phyloP scores from a whole-genome alignment of 306 rosid genomes.

The Cucurbita argyrosperma region DNA sequence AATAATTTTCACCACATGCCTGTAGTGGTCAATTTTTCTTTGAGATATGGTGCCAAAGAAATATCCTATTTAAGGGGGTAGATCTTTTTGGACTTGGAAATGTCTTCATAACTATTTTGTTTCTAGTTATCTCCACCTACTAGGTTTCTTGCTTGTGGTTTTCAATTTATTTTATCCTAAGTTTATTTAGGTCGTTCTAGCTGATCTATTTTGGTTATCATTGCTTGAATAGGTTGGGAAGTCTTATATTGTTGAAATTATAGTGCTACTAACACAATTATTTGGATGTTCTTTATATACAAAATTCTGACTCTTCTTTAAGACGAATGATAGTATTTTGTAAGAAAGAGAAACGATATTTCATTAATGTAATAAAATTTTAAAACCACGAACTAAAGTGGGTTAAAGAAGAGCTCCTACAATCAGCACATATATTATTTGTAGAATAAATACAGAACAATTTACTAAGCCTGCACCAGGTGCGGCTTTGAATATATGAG shows the following conservation, averaged over 20 bases:
- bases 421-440: not conserved
- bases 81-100: not conserved
- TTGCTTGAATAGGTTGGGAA: not conserved
- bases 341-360: no score
- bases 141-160: not conserved
- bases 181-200: not conserved
- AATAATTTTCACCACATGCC: not conserved
- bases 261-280: not conserved
- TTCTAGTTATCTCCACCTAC: not conserved
- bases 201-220: not conserved
- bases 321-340: no score
- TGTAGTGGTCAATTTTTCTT: not conserved
- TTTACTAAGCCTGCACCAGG: not conserved
- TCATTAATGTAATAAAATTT: no score
- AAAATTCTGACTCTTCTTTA: no score
- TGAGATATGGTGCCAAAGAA: not conserved
- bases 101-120: not conserved
- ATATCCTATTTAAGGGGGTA: not conserved
- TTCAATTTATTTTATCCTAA: not conserved
- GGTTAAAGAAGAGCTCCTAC: no score
- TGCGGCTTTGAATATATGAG: not conserved
- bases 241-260: not conserved
- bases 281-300: no score
- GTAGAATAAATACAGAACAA: not conserved
- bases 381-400: no score